Conservation (phyloP, 2,329 filamentous ascomycete genomes). For the Arthrinium puccinioides region DNA sequence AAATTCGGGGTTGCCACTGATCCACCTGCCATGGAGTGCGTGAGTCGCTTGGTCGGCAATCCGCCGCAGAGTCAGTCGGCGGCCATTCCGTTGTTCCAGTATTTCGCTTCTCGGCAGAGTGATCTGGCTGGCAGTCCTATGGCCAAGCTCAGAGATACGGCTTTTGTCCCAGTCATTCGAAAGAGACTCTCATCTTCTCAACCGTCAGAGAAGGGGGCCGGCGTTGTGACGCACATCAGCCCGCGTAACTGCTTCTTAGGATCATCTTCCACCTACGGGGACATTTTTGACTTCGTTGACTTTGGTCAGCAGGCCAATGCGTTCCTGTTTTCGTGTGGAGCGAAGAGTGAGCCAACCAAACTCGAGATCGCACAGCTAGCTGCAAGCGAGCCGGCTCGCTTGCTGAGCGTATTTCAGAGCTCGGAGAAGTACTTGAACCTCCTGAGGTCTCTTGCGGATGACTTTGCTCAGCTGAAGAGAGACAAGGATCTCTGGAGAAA, state of each 20-base stretch:
- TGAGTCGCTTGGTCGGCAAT: constrained; percentile 62
- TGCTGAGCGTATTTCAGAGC: constrained; percentile 72
- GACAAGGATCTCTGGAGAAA: constrained; percentile 72
- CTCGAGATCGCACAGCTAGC: constrained; percentile 76
- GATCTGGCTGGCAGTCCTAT: constrained; percentile 62
- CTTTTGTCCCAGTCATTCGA: constrained; percentile 63
- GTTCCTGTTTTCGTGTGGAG: constrained; percentile 82
- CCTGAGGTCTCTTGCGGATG: constrained; percentile 72
- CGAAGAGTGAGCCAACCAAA: constrained; percentile 85
- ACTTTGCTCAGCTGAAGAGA: constrained; percentile 60
- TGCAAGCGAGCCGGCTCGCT: constrained; percentile 73
- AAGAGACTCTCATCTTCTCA: background rate
- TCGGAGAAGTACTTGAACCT: constrained; percentile 82
- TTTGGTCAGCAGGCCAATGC: constrained; percentile 83
- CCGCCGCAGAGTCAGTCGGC: constrained; percentile 62
- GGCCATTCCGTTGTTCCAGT: constrained; percentile 70
- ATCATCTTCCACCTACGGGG: constrained; percentile 59
- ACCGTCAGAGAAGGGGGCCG: constrained; percentile 30
- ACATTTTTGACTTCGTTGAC: constrained; percentile 96
- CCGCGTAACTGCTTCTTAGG: constrained; percentile 80
- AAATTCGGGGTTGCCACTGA: constrained; percentile 84
- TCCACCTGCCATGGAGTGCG: constrained; percentile 70
- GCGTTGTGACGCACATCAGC: constrained; percentile 46
- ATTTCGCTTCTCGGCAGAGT: constrained; percentile 69
- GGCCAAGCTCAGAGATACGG: constrained; percentile 52